Base-by-base conservation (phyloP, 1,284 basidiomycete genomes). In the Ganoderma sinense region DNA sequence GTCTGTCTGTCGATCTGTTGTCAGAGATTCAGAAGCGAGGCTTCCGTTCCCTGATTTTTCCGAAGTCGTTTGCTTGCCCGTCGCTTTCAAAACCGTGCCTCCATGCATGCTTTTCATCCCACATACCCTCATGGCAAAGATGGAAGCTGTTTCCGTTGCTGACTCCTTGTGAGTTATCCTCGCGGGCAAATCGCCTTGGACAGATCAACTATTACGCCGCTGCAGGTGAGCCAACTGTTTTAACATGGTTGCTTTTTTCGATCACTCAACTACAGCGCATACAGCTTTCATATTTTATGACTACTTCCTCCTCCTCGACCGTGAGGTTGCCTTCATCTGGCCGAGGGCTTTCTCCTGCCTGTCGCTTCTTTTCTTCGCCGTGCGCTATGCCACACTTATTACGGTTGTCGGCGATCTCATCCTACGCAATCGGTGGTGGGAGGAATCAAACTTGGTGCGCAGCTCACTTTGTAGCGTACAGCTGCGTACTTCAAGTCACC, bases 231-330 rank as follows among this genome's bases (percentile, higher is more conserved):
- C 26, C 13, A 11, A 23, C 23, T 23, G 26, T 20, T 26, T 26
- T 4, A 6, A 4, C n/a, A 26, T 31, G 11, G 29, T 14, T 23
- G 2, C n/a, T 58, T 10, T 20, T 51, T 20, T 20, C 18, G 5
- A n/a, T 29, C 5, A 18, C 43, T n/a, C 16, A 26, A 14, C 29
- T 23, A 63, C 20, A 4, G 26, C 13, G 29, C 43, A 36, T 48
- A 48, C 60, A 69, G 68, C 64, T 10, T 29, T 69, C n/a, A 62
- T 69, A 20, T 62, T 45, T n/a, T 69, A 65, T 29, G 70, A 71
- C 31, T 71, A 67, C 53, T 65, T 61, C 26, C 51, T 71, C 56
- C 69, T 68, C 23, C 60, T 71, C 26, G 40, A 56, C 20, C 33
- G 51, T 13, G 71, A 71, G 56, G 65, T 69, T 31, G 14, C 36